Percentiles rank a stretch among this genome's conserved stretches.
phyloP scores from a whole-genome alignment of 352 stramenopile species.

The Phytophthora ramorum region DNA sequence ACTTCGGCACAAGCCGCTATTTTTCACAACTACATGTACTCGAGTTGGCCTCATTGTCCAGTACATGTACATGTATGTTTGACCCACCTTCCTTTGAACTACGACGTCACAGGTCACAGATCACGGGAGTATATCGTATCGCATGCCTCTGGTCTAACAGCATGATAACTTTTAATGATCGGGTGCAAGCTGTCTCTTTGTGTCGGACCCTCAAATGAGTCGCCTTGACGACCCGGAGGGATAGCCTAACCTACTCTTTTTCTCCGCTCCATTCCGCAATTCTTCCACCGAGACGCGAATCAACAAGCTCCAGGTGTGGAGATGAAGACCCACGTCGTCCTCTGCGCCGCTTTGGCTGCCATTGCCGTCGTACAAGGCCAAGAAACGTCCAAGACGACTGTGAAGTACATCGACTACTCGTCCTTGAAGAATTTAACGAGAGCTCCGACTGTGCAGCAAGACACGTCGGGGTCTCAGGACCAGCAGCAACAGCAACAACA shows the following conservation, averaged over 20 bases:
- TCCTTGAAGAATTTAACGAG: constrained; percentile 22
- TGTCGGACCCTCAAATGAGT: too few relatives aligned
- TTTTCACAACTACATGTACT: too few relatives aligned
- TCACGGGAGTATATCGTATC: too few relatives aligned
- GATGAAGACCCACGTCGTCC: constrained; percentile 13
- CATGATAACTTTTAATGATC: not conserved
- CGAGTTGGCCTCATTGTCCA: too few relatives aligned
- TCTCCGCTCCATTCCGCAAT: constrained; percentile 14
- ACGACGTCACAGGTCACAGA: too few relatives aligned
- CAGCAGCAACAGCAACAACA: constrained; percentile 1
- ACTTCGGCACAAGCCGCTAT: too few relatives aligned
- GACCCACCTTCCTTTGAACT: too few relatives aligned
- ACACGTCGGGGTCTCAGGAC: not conserved
- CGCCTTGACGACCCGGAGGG: too few relatives aligned
- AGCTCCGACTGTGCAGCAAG: constrained; percentile 1
- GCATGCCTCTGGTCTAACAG: too few relatives aligned
- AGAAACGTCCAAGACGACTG: constrained; percentile 14
- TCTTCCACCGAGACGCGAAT: constrained; percentile 1
- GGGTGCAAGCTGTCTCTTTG: not conserved
- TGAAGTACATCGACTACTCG: constrained; percentile 32
- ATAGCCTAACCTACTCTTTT: too few relatives aligned
- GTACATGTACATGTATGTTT: too few relatives aligned
- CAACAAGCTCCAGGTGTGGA: not conserved
- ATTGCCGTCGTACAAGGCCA: constrained; percentile 15
- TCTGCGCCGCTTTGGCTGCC: constrained; percentile 1